Base-by-base conservation (phyloP, 169 alveolate genomes). In the Cyclospora cayetanensis region DNA sequence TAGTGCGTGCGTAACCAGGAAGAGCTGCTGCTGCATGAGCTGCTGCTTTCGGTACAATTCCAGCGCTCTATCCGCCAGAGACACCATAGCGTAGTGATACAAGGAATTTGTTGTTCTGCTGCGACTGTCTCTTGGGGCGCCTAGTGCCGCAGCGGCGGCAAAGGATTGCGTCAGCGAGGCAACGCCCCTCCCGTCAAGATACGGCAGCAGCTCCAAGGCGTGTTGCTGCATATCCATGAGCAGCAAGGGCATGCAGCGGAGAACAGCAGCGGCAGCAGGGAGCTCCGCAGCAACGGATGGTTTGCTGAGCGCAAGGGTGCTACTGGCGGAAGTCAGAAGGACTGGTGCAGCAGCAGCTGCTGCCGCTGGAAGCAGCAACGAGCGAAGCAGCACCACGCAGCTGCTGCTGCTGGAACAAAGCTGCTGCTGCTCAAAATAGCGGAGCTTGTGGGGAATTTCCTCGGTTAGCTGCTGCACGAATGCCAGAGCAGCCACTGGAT, bases 351-450 rank as follows among this genome's bases (percentile, higher is more conserved):
- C 83, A 11, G 83, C 83, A 35, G 83, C 83, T 34, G 83, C 83
- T 34, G 83, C 83, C 18, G 83, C 83, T 37, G 55, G 35, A 15
- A 55, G 83, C 18, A 70, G 83, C 60, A 70, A 4, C 34, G 60
- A 70, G 31, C 83, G 83, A 50, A 35, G 50, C 83, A 70, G 83
- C 83, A 70, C 60, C 83, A 70, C 83, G 53, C 39, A 70, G 83
- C 83, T 70, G 83, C 83, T 70, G 83, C 83, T 70, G 83, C 53
- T 9, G 53, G 39, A 29, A 20, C 83, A 70, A 11, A 70, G 50
- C 83, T 70, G 83, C 53, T 70, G 83, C 35, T 1, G 55, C 53
- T 70, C 83, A 70, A 70, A 70, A 55, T 34, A 70, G 0, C 60
- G 50, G 3, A 70, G 53, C 83, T 70, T 70, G 53, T 70, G 83